A percentile compares a stretch with the other conserved stretches of the same genome.
Evolutionary conservation across 495 filamentous ascomycete genomes (phyloP).

Genomic region (Aspergillus sparsus): DNA sequence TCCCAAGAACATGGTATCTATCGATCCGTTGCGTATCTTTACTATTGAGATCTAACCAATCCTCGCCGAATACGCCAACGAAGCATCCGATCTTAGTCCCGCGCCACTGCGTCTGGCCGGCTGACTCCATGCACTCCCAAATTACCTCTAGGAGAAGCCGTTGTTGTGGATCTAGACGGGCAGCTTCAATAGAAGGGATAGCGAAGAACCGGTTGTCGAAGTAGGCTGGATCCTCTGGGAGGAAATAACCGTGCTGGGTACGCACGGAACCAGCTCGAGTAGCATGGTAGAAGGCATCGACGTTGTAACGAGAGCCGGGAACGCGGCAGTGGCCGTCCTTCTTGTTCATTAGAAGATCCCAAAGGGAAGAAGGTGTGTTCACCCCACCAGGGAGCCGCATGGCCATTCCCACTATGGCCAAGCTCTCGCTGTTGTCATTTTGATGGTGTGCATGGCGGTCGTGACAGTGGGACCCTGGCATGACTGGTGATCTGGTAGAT

Average conservation of each 20-base stretch:
- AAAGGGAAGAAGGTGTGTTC: neutral
- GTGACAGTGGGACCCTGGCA: no score
- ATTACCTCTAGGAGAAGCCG: conserved; percentile 31
- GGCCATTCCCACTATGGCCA: conserved; percentile 37
- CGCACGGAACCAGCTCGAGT: neutral
- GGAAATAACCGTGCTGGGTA: conserved; percentile 4
- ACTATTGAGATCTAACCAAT: conserved; percentile 6
- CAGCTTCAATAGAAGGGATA: conserved; percentile 11
- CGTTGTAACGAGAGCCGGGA: conserved; percentile 10
- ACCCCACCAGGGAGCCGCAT: conserved; percentile 17
- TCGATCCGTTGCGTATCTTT: neutral
- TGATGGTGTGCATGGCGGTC: no score
- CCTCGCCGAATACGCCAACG: conserved; percentile 42
- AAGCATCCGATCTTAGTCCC: conserved; percentile 47
- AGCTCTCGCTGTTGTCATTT: no score
- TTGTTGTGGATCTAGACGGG: conserved; percentile 16
- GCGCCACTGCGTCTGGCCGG: conserved; percentile 43
- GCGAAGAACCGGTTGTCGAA: conserved; percentile 17
- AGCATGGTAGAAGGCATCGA: neutral
- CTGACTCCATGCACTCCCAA: conserved; percentile 31
- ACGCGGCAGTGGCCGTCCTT: conserved; percentile 2
- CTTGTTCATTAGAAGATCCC: conserved; percentile 1
- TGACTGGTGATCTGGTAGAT: no score
- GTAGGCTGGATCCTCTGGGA: neutral
- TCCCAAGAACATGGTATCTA: neutral